Evolutionary conservation across 805 yeast genomes (phyloP), one percentile per base, ranked within the genome.

Genomic region (Candida ponderosae): DNA sequence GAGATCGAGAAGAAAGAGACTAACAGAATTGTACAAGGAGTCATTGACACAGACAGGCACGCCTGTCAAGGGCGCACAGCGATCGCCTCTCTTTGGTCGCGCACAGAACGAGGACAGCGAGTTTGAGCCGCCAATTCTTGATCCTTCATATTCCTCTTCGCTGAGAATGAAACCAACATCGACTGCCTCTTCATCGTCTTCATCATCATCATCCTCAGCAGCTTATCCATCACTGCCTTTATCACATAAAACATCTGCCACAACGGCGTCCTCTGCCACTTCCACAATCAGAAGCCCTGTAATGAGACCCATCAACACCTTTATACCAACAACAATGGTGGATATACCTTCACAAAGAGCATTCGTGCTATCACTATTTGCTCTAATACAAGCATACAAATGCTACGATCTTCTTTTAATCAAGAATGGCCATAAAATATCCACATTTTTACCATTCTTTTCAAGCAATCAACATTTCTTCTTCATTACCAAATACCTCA

Each of bases 311-410:
- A 24, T 31, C 11, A 24, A 24, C 13, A 65, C 79, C 4, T 60
- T 83, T 31, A 76, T 90, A 31, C 85, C 96, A 0, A 68, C 76
- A 14, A 61, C 69, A 6, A 63, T 79, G 2, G 53, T 89, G 19
- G 95, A 87, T 44, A 73, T 74, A 6, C 85, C 85, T 2, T 75
- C 84, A 13, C 98, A 90, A 57, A 65, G 96, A 42, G 57, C 77
- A 27, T 70, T 85, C 38, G 69, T 78, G 3, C 56, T 79, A n/a
- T 72, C 85, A 1, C 42, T 84, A 10, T 85, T 87, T 53, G 63
- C 73, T 2, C 65, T 83, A 26, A 67, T 90, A n/a, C 97, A 89
- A 57, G 74, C 85, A n/a, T 83, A 83, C 74, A 90, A 93, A 54
- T 39, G 85, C 1, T 84, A 82, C 47, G 95, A 86, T 53, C 58